Evolutionary conservation across 306 rosid genomes (phyloP), one percentile per base, ranked within the genome.

Genomic region (Cicer bijugum): DNA sequence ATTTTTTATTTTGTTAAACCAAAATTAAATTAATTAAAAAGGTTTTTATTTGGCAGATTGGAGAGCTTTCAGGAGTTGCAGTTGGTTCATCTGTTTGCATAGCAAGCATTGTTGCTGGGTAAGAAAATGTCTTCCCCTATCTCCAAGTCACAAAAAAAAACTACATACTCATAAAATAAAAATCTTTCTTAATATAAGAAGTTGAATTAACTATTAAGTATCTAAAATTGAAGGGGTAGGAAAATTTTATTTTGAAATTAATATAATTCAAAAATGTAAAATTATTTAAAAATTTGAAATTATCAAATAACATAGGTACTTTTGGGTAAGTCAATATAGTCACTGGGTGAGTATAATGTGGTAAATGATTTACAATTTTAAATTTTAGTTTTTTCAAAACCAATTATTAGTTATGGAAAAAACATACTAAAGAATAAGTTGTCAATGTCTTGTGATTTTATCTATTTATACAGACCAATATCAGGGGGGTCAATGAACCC

Each of bases 401-500:
- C 0, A 14, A 50, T 50, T 50, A 6, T 50, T 50, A 48, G n/a
- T 23, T 23, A 23, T 23, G 33, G 33, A 23, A 23, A 23, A 23
- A 23, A 23, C 0, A 23, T 23, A 23, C 40, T 19, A 33, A 28
- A 58, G 76, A 52, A 7, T 19, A 59, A 6, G n/a, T 45, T 80
- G 78, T 60, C 16, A 57, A 28, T 57, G 3, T 57, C 9, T 57
- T 57, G 63, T 57, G 6, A 6, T 16, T 64, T 44, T 65, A 4
- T 57, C 16, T 6, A 62, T 58, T 46, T 65, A 75, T 69, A 1
- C 85, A 91, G 97, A 68, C 97, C 98, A 16, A 71, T 91, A 78
- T 89, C 96, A 33, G 98, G 97, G 23, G 96, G 97, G 39, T 93
- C 96, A 38, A 88, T 89, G 98, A 93, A 93, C 81, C 96, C 97